Base-by-base conservation (phyloP, 352 stramenopile species). In the Pythium utonaiense region DNA sequence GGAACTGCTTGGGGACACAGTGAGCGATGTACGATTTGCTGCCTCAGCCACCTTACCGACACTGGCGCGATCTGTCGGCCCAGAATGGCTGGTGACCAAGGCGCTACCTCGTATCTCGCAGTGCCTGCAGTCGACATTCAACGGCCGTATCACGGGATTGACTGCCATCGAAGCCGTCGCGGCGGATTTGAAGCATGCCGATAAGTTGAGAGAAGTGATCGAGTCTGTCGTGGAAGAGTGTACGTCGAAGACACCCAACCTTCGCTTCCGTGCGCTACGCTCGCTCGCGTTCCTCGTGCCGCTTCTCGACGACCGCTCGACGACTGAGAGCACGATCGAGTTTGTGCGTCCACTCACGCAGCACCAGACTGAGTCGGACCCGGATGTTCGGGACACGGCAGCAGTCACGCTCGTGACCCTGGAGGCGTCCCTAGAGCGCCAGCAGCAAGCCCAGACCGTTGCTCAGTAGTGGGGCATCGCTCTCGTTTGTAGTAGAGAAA, bases 211-310 rank as follows among this genome's bases (percentile, higher is more conserved):
- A 12, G 75, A 81, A 40, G 71, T 89, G 60, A 72, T 91, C 28
- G 72, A 83, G 59, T 75, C 42, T 1, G 84, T 94, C 34, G 70
- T 89, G 21, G 80, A 86, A 34, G 82, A 91, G 69, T 89, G 80
- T 71, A 85, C 76, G 53, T 87, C 80, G 44, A 88, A 82, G 70
- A 94, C 82, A 27, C 71, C 82, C 21, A 94, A 94, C 58, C 60
- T 94, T 28, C 84, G 84, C 54, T 94, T 94, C 67, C 82, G 82
- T 14, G 80, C 84, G 53, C 69, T 94, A 50, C 82, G 84, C 36
- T 88, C 84, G 55, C 67, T 94, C 21, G 73, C 59, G 8, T 62
- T 82, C 21, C 67, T 94, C 16, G 80, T 91, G 5, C 82, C 82
- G 8, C 64, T 77, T 31, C 74, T 94, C 38, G 89, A 90, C 42